A percentile compares a stretch with the other conserved stretches of the same genome.
phyloP scores from a whole-genome alignment of 192 early-diverging fungal species.

The Umbelopsis sp. region DNA sequence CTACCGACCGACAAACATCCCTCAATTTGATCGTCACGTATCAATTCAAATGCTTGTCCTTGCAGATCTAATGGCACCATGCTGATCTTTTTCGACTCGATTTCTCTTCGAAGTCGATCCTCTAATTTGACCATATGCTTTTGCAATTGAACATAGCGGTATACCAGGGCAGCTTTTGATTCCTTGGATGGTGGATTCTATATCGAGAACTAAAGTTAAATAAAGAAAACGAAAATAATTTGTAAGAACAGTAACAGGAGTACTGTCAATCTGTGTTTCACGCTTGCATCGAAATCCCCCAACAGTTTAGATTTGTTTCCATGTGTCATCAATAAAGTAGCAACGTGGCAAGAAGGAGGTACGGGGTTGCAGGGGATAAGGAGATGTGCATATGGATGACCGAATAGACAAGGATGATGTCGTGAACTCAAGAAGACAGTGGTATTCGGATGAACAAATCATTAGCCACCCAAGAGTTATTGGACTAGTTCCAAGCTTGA shows the following conservation, averaged over 20 bases:
- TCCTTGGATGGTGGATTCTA: slow-evolving; percentile 17
- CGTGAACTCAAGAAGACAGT: too few species aligned
- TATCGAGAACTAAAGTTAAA: background rate
- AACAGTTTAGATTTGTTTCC: background rate
- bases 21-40: background rate
- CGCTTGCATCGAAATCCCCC: background rate
- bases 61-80: background rate
- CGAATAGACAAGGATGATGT: background rate
- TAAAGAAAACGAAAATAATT: background rate
- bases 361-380: background rate
- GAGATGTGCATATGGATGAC: slow-evolving; percentile 2
- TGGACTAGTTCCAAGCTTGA: background rate
- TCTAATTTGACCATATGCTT: slow-evolving; percentile 15
- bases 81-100: background rate
- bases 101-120: slow-evolving; percentile 7
- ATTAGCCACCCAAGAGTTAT: background rate
- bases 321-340: slow-evolving; percentile 1
- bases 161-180: slow-evolving; percentile 13
- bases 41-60: background rate
- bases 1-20: background rate
- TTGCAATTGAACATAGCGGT: slow-evolving; percentile 16
- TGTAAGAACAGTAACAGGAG: background rate
- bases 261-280: background rate
- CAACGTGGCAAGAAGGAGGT: slow-evolving; percentile 8
- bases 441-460: too few species aligned